Evolutionary conservation across 2,329 filamentous ascomycete genomes (phyloP), one percentile per base, ranked within the genome.

Genomic region (Diaporthe destruens): DNA sequence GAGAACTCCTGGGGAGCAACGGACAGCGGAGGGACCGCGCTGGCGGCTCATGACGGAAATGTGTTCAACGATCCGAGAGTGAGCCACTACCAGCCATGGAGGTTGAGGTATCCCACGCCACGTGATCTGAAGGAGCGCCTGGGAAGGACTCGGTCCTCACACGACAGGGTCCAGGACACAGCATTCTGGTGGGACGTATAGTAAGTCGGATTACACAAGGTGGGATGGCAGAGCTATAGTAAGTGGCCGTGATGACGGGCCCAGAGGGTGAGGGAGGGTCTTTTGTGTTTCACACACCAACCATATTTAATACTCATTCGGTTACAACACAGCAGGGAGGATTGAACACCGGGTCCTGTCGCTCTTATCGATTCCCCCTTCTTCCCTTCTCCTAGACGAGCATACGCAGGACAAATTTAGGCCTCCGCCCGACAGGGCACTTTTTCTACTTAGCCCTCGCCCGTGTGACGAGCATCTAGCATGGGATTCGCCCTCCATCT

Each of bases 41-140:
- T 61, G 18, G 56, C 20, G 12, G 6, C 8, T n/a, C 23, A 69
- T 25, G 53, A 54, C n/a, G 16, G 42, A 12, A 7, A 72, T 23
- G 32, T 34, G 14, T 68, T 71, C 65, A 72, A 74, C 42, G 71
- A 74, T 42, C 16, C 49, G 51, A 72, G 29, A 32, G 32, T 74
- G 32, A 74, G 73, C 61, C 73, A 47, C 49, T 32, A 44, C 12
- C 71, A 72, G 71, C 73, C 73, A 14, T 74, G 73, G 73, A 68
- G 73, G 18, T 74, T 55, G 25, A 68, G 73, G 39, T 74, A 74
- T 25, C 73, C 73, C n/a, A 74, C 73, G 9, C 73, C 73, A 14
- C 73, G 47, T 49, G 66, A 72, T 25, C 71, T 74, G 32, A 74
- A 72, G 55, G 71, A 61, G 59, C 71, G 44, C 20, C 18, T 74